These are phyloP conservation scores for Trametes cinnabarina DNA, from an alignment of 768 basidiomycete species.

Conservation along the genomic window DNA sequence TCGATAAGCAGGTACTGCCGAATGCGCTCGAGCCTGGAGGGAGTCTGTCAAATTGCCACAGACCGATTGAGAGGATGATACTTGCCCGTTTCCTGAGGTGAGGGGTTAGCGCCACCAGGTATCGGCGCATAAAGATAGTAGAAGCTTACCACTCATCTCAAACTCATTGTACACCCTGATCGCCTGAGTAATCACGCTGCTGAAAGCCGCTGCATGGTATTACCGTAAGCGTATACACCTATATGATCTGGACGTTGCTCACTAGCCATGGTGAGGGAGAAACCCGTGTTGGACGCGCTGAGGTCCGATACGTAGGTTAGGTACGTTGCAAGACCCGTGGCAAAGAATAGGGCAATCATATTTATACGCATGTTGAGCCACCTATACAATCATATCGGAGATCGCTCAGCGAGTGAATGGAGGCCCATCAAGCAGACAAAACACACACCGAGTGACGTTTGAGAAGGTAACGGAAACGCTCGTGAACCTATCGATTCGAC, in stretches of 20 bases:
- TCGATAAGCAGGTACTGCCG: constrained; percentile 47
- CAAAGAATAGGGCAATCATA: constrained; percentile 45
- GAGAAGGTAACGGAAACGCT: constrained; percentile 40
- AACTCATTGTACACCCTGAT: constrained; percentile 40
- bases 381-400: no score
- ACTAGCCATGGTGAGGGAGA: constrained; percentile 41
- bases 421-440: no score
- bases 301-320: constrained; percentile 43
- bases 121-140: neutral
- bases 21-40: constrained; percentile 37
- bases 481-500: constrained; percentile 46
- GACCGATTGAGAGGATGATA: no score
- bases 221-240: neutral
- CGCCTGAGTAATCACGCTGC: constrained; percentile 48
- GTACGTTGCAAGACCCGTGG: constrained; percentile 46
- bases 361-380: constrained; percentile 56
- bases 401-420: no score
- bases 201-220: constrained; percentile 42
- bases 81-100: no score
- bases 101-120: no score
- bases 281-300: constrained; percentile 37
- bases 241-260: neutral
- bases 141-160: constrained; percentile 38
- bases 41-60: neutral
- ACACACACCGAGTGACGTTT: constrained; percentile 37